Conservation (phyloP, 2,329 filamentous ascomycete species). For the Trichoderma atroviride region DNA sequence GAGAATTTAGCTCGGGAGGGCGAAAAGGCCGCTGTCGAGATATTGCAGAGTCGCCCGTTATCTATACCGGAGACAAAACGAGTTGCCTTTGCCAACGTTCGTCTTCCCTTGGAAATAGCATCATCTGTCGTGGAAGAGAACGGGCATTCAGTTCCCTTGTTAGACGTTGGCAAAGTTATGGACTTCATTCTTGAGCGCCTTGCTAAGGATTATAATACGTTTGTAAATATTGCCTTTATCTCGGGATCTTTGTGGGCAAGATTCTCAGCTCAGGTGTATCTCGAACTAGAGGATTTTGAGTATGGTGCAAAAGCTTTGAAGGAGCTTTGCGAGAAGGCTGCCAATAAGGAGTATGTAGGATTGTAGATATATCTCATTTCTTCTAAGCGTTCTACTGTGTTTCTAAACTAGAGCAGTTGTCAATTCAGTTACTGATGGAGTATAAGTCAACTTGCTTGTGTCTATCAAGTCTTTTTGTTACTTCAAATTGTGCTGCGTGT, state of each 20-base stretch:
- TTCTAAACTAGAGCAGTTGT: neutral
- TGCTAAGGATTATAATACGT: constrained; percentile 6
- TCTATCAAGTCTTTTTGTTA: no score
- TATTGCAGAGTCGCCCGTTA: neutral
- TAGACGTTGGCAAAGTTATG: neutral
- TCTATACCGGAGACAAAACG: constrained; percentile 14
- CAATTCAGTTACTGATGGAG: neutral
- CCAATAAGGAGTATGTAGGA: neutral
- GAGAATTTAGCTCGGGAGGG: neutral
- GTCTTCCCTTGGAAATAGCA: neutral
- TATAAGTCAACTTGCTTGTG: neutral
- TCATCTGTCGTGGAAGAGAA: neutral
- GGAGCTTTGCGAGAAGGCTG: neutral
- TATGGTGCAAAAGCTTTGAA: constrained; percentile 3
- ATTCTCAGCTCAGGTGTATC: constrained; percentile 14
- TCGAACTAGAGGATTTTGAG: constrained; percentile 12
- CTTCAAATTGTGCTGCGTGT: neutral
- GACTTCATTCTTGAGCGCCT: constrained; percentile 5
- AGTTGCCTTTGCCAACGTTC: constrained; percentile 16
- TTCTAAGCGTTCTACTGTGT: neutral
- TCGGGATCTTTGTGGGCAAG: constrained; percentile 13
- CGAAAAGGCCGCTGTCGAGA: neutral
- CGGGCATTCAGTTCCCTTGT: neutral
- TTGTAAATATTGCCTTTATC: constrained; percentile 9
- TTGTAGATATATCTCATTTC: neutral